Conservation (phyloP, 225 moss, liverwort and hornwort genomes). For the Rhytidiadelphus loreus region DNA sequence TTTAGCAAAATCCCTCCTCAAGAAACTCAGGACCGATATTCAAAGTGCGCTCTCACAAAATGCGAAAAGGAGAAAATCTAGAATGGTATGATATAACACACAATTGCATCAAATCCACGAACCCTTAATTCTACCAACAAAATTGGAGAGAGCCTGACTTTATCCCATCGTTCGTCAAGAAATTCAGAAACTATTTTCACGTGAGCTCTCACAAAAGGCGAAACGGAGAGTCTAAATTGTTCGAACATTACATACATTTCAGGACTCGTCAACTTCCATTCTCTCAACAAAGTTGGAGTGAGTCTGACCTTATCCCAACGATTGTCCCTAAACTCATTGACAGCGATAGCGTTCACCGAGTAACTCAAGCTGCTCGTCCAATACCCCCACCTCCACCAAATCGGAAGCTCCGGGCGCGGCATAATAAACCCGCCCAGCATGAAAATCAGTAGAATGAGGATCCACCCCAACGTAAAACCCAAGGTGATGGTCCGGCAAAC, state of each 20-base stretch:
- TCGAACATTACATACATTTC: background rate
- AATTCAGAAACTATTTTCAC: constrained; percentile 8
- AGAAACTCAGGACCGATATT: background rate
- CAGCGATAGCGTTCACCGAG: constrained; percentile 22
- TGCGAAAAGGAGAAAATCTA: background rate
- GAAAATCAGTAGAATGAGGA: constrained; percentile 24
- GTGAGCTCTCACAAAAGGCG: background rate
- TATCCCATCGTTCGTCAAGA: constrained; percentile 41
- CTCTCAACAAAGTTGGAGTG: background rate
- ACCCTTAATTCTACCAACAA: background rate
- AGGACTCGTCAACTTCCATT: background rate
- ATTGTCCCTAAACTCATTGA: constrained; percentile 44
- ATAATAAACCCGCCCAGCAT: constrained; percentile 58
- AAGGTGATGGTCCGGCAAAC: constrained; percentile 42
- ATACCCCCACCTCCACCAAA: constrained; percentile 82
- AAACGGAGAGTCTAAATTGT: background rate
- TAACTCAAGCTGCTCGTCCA: constrained; percentile 62
- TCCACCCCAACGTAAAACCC: constrained; percentile 44
- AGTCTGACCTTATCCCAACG: constrained; percentile 49
- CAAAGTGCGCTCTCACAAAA: background rate
- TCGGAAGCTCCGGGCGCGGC: constrained; percentile 25
- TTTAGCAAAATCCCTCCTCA: no score
- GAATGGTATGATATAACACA: background rate
- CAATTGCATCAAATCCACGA: background rate
- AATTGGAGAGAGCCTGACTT: constrained; percentile 1